These are phyloP conservation scores for Diaporthe sp. DNA, from an alignment of 2,329 filamentous ascomycete species.

Conservation along the genomic window DNA sequence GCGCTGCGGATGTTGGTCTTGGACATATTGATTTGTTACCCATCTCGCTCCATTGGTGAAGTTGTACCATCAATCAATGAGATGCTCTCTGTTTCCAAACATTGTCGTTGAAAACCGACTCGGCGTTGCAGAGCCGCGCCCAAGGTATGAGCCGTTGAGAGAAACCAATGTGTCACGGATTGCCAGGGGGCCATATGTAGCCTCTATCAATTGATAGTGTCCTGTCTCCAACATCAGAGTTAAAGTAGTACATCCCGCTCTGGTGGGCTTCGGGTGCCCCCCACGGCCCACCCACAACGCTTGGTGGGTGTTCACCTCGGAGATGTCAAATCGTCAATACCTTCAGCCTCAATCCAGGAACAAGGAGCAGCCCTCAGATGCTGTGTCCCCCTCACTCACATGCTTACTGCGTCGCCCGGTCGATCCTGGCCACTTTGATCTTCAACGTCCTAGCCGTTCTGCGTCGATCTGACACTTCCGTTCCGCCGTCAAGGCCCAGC, in stretches of 20 bases:
- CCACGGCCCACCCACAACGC: constrained; percentile 9
- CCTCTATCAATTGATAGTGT: not conserved
- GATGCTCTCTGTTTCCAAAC: not conserved
- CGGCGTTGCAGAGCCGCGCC: constrained; percentile 31
- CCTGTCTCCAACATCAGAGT: not conserved
- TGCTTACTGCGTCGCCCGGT: not conserved
- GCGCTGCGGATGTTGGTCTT: not conserved
- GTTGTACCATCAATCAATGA: not conserved
- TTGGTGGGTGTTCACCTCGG: constrained; percentile 21
- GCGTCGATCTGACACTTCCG: not conserved
- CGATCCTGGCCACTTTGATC: not conserved
- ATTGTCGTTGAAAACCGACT: constrained; percentile 26
- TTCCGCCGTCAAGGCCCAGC: not conserved
- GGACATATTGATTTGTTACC: not conserved
- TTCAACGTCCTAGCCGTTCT: not conserved
- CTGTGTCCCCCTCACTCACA: constrained; percentile 7
- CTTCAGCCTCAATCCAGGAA: constrained; percentile 27
- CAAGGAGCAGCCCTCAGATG: not conserved
- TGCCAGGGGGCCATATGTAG: constrained; percentile 16
- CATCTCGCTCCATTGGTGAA: not conserved
- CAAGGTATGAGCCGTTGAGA: constrained; percentile 10
- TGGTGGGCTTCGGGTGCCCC: constrained; percentile 1
- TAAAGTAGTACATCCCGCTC: constrained; percentile 18
- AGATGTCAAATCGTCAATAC: constrained; percentile 14
- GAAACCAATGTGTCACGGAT: constrained; percentile 35